Conservation (phyloP, 169 alveolate genomes). For the Cryptosporidium xiaoi region DNA sequence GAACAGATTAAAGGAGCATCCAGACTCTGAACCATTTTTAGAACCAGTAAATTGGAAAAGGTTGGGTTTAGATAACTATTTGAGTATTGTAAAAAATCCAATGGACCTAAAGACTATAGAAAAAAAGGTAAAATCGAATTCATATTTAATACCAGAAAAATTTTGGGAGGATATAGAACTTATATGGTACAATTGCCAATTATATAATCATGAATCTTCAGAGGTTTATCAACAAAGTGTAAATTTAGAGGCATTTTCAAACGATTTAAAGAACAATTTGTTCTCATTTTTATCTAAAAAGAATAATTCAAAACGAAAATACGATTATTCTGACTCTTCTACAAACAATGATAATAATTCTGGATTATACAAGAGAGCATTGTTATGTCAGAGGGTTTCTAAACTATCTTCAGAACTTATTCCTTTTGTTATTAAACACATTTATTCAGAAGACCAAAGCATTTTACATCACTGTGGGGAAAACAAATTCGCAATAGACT, state of each 20-base stretch:
- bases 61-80: constrained; percentile 78
- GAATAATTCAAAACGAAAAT: constrained; percentile 7
- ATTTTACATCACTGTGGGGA: constrained; percentile 56
- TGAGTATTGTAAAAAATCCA: constrained; percentile 76
- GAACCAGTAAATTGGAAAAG: constrained; percentile 78
- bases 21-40: constrained; percentile 74
- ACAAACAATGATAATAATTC: not conserved
- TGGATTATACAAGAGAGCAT: not conserved
- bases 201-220: constrained; percentile 71
- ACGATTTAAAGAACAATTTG: constrained; percentile 17
- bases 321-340: constrained; percentile 25
- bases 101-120: constrained; percentile 79
- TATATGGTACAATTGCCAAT: constrained; percentile 65
- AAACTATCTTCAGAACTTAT: constrained; percentile 65
- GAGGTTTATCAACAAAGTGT: constrained; percentile 67
- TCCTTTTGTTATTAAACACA: constrained; percentile 46
- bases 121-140: constrained; percentile 68
- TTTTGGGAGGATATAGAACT: constrained; percentile 72
- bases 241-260: constrained; percentile 11
- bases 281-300: constrained; percentile 18
- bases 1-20: constrained; percentile 13
- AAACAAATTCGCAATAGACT: constrained; percentile 16
- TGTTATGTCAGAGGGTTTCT: constrained; percentile 48
- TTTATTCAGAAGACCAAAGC: constrained; percentile 52
- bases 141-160: constrained; percentile 70